Conservation (phyloP, 441 rosid species). For the Gossypium gossypioides region DNA sequence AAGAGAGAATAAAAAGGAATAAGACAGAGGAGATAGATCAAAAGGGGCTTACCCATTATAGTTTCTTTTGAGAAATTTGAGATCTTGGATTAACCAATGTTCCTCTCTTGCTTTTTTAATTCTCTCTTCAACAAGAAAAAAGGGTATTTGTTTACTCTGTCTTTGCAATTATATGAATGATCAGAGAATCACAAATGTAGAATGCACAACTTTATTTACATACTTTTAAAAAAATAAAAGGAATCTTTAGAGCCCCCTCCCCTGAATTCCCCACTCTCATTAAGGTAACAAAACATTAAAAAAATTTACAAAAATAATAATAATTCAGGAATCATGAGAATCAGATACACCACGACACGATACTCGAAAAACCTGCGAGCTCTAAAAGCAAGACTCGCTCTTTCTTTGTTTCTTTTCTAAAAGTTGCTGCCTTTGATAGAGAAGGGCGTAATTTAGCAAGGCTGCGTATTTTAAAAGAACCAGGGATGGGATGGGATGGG, state of each 20-base stretch:
- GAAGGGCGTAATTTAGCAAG: not conserved
- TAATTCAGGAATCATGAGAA: slow-evolving; percentile 7
- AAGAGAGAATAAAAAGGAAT: not conserved
- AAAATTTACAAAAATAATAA: not conserved
- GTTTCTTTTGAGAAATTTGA: slow-evolving; percentile 18
- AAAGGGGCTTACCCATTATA: slow-evolving; percentile 34
- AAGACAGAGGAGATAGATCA: slow-evolving; percentile 10
- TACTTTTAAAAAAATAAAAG: not conserved
- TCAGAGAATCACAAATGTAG: slow-evolving; percentile 15
- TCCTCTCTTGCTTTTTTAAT: not conserved
- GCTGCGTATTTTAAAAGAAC: not conserved
- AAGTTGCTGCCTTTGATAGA: not conserved
- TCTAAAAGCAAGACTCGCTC: not conserved
- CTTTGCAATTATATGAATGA: not conserved
- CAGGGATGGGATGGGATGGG: no score
- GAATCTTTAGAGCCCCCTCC: slow-evolving; percentile 14
- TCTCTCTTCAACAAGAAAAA: not conserved
- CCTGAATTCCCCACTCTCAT: slow-evolving; percentile 14
- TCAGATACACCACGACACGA: slow-evolving; percentile 50
- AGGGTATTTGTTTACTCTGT: no score
- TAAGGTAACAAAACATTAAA: not conserved
- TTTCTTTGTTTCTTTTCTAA: slow-evolving; percentile 1
- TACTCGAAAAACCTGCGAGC: slow-evolving; percentile 55
- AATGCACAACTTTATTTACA: slow-evolving; percentile 17
- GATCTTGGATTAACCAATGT: slow-evolving; percentile 18